These are phyloP conservation scores for Flaveria bidentis DNA, from an alignment of 129 eudicot species.

Conservation along the genomic window DNA sequence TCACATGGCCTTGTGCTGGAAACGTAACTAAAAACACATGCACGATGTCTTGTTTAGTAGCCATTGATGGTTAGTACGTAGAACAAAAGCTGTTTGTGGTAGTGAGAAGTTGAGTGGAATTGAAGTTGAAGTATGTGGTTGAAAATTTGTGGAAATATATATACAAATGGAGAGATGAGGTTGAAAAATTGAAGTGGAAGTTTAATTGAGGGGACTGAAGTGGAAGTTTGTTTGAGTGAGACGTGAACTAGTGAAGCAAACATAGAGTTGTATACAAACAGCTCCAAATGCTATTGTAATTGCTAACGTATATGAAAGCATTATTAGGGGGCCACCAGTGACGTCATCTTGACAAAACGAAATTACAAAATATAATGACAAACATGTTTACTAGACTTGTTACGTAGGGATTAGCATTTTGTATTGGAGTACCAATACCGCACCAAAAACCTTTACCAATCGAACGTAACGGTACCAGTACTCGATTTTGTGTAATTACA, in stretches of 20 bases:
- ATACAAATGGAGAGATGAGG: neutral
- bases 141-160: neutral
- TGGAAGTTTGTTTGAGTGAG: too few relatives aligned
- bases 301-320: constrained; percentile 7
- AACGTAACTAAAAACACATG: constrained; percentile 35
- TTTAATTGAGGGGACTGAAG: neutral
- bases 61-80: constrained; percentile 4
- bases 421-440: too few relatives aligned
- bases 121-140: neutral
- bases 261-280: neutral
- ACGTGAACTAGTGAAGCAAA: neutral
- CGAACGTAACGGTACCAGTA: too few relatives aligned
- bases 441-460: too few relatives aligned
- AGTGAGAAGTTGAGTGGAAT: neutral
- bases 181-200: neutral
- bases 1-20: constrained; percentile 43
- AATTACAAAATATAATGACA: too few relatives aligned
- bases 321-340: neutral
- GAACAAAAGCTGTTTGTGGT: neutral
- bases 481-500: too few relatives aligned
- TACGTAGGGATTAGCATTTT: too few relatives aligned
- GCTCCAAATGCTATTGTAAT: neutral
- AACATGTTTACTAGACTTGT: too few relatives aligned
- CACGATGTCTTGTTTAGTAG: neutral
- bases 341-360: too few relatives aligned